Evolutionary conservation across 306 rosid species (phyloP).

Genomic region (Cicer arietinum): DNA sequence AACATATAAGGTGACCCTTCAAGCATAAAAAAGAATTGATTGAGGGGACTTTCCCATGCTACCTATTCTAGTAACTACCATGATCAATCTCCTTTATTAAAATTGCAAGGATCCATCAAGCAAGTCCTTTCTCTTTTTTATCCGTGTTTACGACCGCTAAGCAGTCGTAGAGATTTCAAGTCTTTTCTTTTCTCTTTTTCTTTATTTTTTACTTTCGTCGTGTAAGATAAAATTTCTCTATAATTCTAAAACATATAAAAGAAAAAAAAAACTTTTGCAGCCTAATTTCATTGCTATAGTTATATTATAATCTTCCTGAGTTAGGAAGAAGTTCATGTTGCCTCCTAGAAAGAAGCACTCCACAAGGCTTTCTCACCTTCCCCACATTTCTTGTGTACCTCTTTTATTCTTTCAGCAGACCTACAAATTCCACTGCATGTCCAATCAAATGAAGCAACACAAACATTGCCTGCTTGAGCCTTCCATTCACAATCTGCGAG

Average conservation of each 20-base stretch:
- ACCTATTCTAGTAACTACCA: constrained; percentile 61
- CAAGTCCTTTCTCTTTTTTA: constrained; percentile 33
- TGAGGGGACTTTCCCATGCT: constrained; percentile 50
- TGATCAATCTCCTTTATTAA: constrained; percentile 67
- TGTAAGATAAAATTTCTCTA: constrained; percentile 53
- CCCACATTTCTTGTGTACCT: constrained; percentile 88
- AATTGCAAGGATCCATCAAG: constrained; percentile 61
- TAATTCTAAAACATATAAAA: constrained; percentile 47
- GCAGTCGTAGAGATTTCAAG: no score
- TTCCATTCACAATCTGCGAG: constrained; percentile 98
- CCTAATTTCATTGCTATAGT: constrained; percentile 43
- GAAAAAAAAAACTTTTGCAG: constrained; percentile 30
- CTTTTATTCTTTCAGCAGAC: constrained; percentile 94
- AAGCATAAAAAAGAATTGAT: constrained; percentile 70
- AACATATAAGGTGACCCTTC: constrained; percentile 63
- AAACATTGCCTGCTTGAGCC: constrained; percentile 94
- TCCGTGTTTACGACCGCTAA: no score
- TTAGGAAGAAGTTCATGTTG: constrained; percentile 62
- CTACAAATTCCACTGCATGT: constrained; percentile 97
- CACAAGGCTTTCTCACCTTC: constrained; percentile 93
- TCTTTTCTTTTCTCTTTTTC: background rate
- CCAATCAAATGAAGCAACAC: constrained; percentile 99
- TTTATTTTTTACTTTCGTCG: constrained; percentile 35
- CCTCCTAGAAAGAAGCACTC: constrained; percentile 70
- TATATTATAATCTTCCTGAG: constrained; percentile 56